Evolutionary conservation across 345 rosid species (phyloP).

Genomic region (Mangifera indica): DNA sequence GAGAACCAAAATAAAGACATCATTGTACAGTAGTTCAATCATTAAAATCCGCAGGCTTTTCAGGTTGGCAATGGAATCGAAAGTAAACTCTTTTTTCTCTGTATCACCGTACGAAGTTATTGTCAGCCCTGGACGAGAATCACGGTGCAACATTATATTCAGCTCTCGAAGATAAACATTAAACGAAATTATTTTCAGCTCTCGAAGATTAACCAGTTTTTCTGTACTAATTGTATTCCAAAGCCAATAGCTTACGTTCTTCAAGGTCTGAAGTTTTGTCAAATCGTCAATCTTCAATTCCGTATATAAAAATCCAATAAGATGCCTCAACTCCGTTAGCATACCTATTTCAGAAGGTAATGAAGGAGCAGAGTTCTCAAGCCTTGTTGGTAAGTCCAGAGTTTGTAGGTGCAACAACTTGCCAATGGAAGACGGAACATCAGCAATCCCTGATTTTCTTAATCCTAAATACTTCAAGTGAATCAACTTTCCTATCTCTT

Average conservation of each 20-base stretch:
- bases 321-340: background rate
- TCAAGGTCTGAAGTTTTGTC: slow-evolving; percentile 1
- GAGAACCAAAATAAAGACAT: background rate
- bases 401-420: background rate
- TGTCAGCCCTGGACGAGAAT: no score
- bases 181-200: background rate
- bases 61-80: background rate
- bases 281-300: background rate
- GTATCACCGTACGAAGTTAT: background rate
- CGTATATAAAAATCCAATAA: background rate
- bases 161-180: background rate
- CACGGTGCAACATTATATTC: no score
- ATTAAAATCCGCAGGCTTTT: background rate
- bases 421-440: no score
- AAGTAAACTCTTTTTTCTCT: background rate
- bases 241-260: background rate
- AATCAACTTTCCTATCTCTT: no score
- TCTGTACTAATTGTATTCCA: background rate
- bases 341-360: background rate
- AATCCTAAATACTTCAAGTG: no score
- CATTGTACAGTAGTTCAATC: no score
- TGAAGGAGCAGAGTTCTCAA: background rate
- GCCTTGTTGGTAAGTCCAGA: background rate
- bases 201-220: background rate
- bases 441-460: no score